A percentile compares a stretch with the other conserved stretches of the same genome.
These are phyloP conservation scores for Hyaloscypha bicolor DNA, from an alignment of 495 filamentous ascomycete species.

Conservation along the genomic window DNA sequence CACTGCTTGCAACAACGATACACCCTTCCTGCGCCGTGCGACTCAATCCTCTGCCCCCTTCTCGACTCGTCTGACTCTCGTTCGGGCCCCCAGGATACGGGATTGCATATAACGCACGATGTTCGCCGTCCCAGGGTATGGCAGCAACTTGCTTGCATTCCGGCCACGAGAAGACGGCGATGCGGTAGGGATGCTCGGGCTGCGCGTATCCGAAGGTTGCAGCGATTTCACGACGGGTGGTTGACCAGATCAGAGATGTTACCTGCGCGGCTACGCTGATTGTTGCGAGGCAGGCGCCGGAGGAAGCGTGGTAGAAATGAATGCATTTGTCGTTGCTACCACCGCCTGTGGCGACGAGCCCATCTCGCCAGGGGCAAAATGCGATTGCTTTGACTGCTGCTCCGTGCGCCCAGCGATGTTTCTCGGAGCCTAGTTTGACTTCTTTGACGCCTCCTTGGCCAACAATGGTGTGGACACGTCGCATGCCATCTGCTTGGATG, in stretches of 20 bases:
- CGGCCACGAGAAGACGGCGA: slow-evolving; percentile 96
- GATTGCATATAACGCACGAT: slow-evolving; percentile 76
- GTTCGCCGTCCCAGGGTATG: slow-evolving; percentile 85
- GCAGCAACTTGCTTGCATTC: slow-evolving; percentile 85
- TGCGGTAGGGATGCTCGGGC: slow-evolving; percentile 86
- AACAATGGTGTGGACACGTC: slow-evolving; percentile 21
- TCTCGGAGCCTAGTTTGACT: slow-evolving; percentile 55
- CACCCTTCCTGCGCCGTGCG: slow-evolving; percentile 82
- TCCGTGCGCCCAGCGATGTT: slow-evolving; percentile 74
- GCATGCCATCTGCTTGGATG: slow-evolving; percentile 20
- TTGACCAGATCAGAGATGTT: slow-evolving; percentile 90
- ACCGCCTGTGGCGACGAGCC: slow-evolving; percentile 87
- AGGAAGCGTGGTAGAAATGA: slow-evolving; percentile 90
- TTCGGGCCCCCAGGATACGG: slow-evolving; percentile 65
- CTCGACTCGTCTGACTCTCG: slow-evolving; percentile 35
- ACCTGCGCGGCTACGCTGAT: slow-evolving; percentile 95
- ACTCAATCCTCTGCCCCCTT: slow-evolving; percentile 33
- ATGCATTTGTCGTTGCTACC: slow-evolving; percentile 94
- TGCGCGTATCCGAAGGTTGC: slow-evolving; percentile 96
- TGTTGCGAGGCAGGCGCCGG: slow-evolving; percentile 82
- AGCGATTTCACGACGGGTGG: slow-evolving; percentile 79
- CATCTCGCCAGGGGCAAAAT: slow-evolving; percentile 93
- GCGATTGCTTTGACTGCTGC: slow-evolving; percentile 97
- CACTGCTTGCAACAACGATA: slow-evolving; percentile 91
- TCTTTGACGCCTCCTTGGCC: slow-evolving; percentile 29